A percentile compares a stretch with the other conserved stretches of the same genome.
phyloP scores from a whole-genome alignment of 78 protist genomes.

The Pigoraptor vietnamica region DNA sequence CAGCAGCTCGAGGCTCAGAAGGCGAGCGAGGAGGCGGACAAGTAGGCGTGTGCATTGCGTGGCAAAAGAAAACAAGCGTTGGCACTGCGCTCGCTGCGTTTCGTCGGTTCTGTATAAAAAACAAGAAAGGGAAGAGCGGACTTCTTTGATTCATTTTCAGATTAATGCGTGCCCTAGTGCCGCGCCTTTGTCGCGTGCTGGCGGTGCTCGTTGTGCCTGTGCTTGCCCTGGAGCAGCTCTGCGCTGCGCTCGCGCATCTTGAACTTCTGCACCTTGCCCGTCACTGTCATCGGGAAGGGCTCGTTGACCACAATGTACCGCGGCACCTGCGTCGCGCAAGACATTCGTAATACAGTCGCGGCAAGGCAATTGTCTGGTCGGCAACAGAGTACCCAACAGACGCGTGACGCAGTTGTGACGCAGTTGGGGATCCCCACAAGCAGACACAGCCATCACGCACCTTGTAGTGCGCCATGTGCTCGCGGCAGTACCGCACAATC shows the following conservation, averaged over 20 bases:
- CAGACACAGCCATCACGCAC: too few relatives aligned
- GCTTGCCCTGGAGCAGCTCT: not conserved
- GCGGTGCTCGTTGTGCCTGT: not conserved
- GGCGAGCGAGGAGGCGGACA: not conserved
- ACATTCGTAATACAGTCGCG: too few relatives aligned
- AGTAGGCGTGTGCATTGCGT: too few relatives aligned
- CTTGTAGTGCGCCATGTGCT: conserved; percentile 40
- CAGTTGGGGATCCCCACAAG: too few relatives aligned
- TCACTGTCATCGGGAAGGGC: conserved; percentile 28
- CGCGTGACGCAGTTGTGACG: too few relatives aligned
- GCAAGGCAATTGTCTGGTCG: too few relatives aligned
- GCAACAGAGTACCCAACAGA: too few relatives aligned
- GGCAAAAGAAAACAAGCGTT: too few relatives aligned
- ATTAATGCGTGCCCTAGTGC: not conserved
- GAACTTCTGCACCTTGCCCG: conserved; percentile 39
- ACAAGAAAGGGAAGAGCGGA: too few relatives aligned
- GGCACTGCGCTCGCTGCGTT: too few relatives aligned
- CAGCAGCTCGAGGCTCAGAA: not conserved
- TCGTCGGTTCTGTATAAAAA: too few relatives aligned
- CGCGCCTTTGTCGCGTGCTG: not conserved
- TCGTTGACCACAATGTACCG: not conserved
- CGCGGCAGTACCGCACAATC: not conserved
- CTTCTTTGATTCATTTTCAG: not conserved
- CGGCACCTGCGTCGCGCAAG: not conserved
- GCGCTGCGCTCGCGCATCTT: conserved; percentile 10